Base-by-base conservation (phyloP, 441 rosid species). In the Kokia cookei region DNA sequence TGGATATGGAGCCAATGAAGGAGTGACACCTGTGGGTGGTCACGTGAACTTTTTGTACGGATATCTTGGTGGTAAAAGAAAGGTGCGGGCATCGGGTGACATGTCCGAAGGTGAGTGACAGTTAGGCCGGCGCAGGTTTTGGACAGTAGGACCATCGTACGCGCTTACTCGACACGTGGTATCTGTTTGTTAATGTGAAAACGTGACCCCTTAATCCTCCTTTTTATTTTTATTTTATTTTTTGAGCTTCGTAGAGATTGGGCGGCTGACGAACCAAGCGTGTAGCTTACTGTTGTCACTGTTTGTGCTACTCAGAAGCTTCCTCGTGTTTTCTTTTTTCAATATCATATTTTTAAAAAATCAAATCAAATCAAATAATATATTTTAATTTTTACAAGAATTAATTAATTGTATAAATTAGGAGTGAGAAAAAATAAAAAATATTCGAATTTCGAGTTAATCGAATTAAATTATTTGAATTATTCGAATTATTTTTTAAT, bases 31-130 rank as follows among this genome's bases (percentile, higher is more conserved):
- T 55, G 3, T 8, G 0, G 0, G 0, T 0, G 0, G 0, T 74
- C 87, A 79, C 83, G 80, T 77, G 85, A 75, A 29, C 17, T 0
- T 43, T 57, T 8, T 65, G 69, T 63, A 73, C 80, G 74, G 69
- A 58, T 8, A 3, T 7, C 1, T 1, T 13, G 29, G 62, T 24
- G 76, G 59, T 9, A 57, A 22, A 57, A 58, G 15, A 22, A 57
- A 58, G 15, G 7, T 12, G 45, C 55, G 76, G 43, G 71, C 14
- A 2, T 14, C 1, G 11, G 55, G 80, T 77, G 85, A 78, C 76
- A 79, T 85, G 82, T 77, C 22, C 35, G 77, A 47, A 75, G 73
- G 42, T 63, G 79, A 73, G 82, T 72, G 81, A 76, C 70, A 61
- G 61, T 65, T 54, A 71, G 55, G 75, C 82, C 81, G 83, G 79